Conservation (phyloP, 148 eudicot species). For the Fagopyrum esculentum region DNA sequence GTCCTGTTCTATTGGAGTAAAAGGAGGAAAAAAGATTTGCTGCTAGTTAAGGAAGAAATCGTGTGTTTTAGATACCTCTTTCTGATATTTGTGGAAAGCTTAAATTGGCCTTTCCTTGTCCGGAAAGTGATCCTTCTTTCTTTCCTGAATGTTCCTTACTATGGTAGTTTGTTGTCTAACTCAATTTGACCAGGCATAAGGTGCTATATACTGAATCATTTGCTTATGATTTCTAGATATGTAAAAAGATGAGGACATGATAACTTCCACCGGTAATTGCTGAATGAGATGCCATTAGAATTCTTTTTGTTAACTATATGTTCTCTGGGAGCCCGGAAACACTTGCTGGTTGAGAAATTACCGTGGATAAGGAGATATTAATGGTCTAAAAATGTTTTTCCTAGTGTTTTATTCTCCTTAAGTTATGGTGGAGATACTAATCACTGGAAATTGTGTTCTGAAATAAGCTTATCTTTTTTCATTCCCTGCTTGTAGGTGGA, state of each 20-base stretch:
- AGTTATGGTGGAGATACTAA: not conserved
- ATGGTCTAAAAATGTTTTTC: not conserved
- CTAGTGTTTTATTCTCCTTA: not conserved
- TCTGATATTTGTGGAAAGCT: not conserved
- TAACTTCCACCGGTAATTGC: not conserved
- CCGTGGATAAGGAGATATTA: no score
- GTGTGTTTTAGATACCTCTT: not conserved
- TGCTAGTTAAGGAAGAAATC: not conserved
- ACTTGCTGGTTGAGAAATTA: no score
- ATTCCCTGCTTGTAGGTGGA: slow-evolving; percentile 50
- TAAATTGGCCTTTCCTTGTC: not conserved
- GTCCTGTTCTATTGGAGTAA: not conserved
- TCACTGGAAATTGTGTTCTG: not conserved
- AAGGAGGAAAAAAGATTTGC: not conserved
- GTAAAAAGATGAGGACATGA: not conserved
- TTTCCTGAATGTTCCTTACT: not conserved
- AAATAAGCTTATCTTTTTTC: not conserved
- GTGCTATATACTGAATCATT: not conserved
- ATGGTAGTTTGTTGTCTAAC: not conserved
- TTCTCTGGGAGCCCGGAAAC: no score
- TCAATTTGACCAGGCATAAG: not conserved
- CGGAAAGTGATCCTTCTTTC: not conserved
- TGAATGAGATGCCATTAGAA: not conserved
- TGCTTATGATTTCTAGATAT: not conserved
- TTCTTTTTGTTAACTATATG: not conserved